Evolutionary conservation across 1,284 basidiomycete genomes (phyloP).

Genomic region (Puccinia horiana): DNA sequence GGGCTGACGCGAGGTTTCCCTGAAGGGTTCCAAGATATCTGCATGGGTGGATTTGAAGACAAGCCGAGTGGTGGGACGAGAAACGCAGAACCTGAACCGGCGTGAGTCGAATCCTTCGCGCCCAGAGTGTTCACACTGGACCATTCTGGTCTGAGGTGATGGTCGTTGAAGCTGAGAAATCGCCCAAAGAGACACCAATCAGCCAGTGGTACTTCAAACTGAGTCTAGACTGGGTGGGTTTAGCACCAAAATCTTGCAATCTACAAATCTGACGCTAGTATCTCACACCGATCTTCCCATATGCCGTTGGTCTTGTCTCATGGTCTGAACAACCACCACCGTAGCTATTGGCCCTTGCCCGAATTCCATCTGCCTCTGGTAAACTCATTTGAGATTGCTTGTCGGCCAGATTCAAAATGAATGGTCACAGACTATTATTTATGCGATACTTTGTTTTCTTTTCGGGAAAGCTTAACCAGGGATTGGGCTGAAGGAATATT

Average conservation of each 20-base stretch:
- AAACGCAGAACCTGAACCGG: background rate
- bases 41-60: no score
- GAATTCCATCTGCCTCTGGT: background rate
- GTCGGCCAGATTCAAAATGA: background rate
- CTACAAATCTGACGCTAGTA: constrained; percentile 19
- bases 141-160: constrained; percentile 4
- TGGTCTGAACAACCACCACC: constrained; percentile 5
- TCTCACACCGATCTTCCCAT: constrained; percentile 21
- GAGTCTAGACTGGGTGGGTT: background rate
- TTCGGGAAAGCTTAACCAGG: background rate
- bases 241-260: constrained; percentile 10
- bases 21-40: no score
- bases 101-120: background rate
- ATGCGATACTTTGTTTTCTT: background rate
- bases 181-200: background rate
- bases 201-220: background rate
- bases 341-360: constrained; percentile 9
- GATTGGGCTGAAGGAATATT: background rate
- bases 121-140: background rate
- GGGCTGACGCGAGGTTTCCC: no score
- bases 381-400: constrained; percentile 28
- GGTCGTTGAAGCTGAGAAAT: constrained; percentile 2
- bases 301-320: constrained; percentile 18
- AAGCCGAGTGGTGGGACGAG: constrained; percentile 2
- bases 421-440: constrained; percentile 16